Evolutionary conservation across 148 eudicot species (phyloP), one percentile per base, ranked within the genome.

Genomic region (Camellia sinensis): DNA sequence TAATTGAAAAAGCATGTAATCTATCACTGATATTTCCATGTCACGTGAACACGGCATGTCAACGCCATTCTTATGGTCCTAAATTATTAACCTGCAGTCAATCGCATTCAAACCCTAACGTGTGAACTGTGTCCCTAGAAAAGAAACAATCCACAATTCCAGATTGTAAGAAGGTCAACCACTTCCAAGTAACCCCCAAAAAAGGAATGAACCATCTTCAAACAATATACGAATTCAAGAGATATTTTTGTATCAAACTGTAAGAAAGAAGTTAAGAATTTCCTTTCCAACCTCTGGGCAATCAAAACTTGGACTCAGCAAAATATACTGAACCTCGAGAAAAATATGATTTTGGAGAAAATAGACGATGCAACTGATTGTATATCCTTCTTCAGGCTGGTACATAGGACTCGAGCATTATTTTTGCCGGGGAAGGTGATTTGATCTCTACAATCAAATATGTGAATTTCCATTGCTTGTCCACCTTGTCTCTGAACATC

Each of bases 401-500:
- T 54, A 91, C 86, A 76, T 84, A 91, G n/a, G 97, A 92, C 84
- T 92, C 97, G 82, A 92, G 83, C 67, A 92, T 84, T 85, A 92
- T 68, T 65, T 87, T 84, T 11, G 83, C 82, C 1, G 74, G 90
- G 63, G 91, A 80, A 77, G 97, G 97, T 48, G 91, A 85, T 7
- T 66, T 81, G 71, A 92, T 85, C 69, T 92, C 97, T 46, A 92
- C 94, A 37, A 86, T 80, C 86, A 92, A 74, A 84, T 83, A 91
- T 69, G 85, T 89, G 85, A 86, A 92, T 79, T 91, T 91, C 97
- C 97, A 91, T 64, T 92, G 86, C 66, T 86, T 91, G 77, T 91
- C 92, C 54, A 80, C 85, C 18, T 87, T 89, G 88, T 92, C 95
- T 80, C 87, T 92, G 86, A 94, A 94, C 97, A 94, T 94, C 91